A percentile compares a stretch with the other conserved stretches of the same genome.
Conservation (phyloP, 768 basidiomycete genomes). For the Mycena leptocephala region DNA sequence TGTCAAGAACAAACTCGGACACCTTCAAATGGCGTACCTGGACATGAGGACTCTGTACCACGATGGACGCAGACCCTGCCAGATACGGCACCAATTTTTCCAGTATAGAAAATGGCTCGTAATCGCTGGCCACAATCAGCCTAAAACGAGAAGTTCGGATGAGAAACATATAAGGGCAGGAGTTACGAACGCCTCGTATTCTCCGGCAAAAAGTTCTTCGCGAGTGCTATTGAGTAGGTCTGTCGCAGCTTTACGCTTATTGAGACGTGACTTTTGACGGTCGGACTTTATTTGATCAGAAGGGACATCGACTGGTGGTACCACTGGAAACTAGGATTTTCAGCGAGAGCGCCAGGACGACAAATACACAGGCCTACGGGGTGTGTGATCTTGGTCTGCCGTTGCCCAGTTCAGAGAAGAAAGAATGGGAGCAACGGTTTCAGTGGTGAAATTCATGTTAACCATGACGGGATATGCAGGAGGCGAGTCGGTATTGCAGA, state of each 20-base stretch:
- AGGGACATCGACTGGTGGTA: slow-evolving; percentile 73
- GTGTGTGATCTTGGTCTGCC: slow-evolving; percentile 82
- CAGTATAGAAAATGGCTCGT: slow-evolving; percentile 88
- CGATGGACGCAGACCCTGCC: slow-evolving; percentile 88
- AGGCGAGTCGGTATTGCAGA: slow-evolving; percentile 93
- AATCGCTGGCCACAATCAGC: slow-evolving; percentile 86
- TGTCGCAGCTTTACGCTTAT: slow-evolving; percentile 84
- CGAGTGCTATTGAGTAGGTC: slow-evolving; percentile 75
- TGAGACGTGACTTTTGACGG: slow-evolving; percentile 77
- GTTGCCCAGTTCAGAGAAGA: slow-evolving; percentile 93
- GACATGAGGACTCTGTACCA: slow-evolving; percentile 87
- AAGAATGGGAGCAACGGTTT: slow-evolving; percentile 67
- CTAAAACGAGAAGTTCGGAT: slow-evolving; percentile 53
- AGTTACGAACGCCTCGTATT: slow-evolving; percentile 85
- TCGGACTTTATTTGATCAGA: slow-evolving; percentile 78
- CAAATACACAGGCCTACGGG: slow-evolving; percentile 60
- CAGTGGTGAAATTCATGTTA: slow-evolving; percentile 88
- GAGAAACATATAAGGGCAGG: neutral
- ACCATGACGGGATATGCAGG: slow-evolving; percentile 90
- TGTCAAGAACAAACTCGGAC: neutral
- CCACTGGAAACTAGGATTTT: slow-evolving; percentile 57
- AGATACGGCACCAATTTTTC: slow-evolving; percentile 83
- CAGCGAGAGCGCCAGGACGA: slow-evolving; percentile 15
- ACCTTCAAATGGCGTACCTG: slow-evolving; percentile 67
- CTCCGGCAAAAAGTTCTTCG: slow-evolving; percentile 88